Evolutionary conservation across 352 stramenopile species (phyloP).

Genomic region (Pythium chondricola): DNA sequence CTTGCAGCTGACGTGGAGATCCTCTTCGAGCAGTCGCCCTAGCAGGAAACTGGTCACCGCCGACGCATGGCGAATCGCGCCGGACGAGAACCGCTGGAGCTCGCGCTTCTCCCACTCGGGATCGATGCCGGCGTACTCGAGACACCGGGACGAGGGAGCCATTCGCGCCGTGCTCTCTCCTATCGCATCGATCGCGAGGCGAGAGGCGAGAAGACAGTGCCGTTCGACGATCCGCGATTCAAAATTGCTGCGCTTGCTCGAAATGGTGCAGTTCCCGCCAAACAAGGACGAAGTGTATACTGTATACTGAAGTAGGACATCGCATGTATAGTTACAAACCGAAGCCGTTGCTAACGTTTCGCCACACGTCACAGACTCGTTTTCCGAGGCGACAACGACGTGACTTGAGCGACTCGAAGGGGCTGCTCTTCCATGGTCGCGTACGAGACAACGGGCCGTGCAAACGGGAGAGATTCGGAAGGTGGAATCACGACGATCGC

Average conservation of each 20-base stretch:
- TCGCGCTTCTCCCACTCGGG: conserved; percentile 43
- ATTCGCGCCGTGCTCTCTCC: conserved; percentile 2
- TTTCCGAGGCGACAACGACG: conserved; percentile 14
- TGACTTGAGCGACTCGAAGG: conserved; percentile 1
- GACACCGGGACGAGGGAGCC: conserved; percentile 16
- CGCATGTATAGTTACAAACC: too few species aligned
- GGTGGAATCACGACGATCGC: conserved; percentile 25
- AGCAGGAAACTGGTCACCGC: conserved; percentile 29
- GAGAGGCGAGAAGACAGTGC: not conserved
- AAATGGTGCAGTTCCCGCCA: conserved; percentile 15
- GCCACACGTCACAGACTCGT: conserved; percentile 19
- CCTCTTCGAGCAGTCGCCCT: conserved; percentile 47
- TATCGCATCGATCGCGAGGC: conserved; percentile 5
- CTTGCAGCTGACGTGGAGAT: conserved; percentile 61
- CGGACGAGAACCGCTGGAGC: conserved; percentile 13
- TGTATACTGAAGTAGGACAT: conserved; percentile 8
- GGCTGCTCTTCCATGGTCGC: conserved; percentile 17
- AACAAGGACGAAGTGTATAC: not conserved
- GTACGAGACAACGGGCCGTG: conserved; percentile 43
- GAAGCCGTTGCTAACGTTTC: too few species aligned
- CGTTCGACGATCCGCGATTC: not conserved
- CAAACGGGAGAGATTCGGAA: conserved; percentile 55
- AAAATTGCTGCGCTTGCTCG: not conserved
- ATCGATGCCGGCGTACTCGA: conserved; percentile 58
- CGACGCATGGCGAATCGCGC: conserved; percentile 9